phyloP scores from a whole-genome alignment of 352 stramenopile genomes.

The Pseudoperonospora humuli region DNA sequence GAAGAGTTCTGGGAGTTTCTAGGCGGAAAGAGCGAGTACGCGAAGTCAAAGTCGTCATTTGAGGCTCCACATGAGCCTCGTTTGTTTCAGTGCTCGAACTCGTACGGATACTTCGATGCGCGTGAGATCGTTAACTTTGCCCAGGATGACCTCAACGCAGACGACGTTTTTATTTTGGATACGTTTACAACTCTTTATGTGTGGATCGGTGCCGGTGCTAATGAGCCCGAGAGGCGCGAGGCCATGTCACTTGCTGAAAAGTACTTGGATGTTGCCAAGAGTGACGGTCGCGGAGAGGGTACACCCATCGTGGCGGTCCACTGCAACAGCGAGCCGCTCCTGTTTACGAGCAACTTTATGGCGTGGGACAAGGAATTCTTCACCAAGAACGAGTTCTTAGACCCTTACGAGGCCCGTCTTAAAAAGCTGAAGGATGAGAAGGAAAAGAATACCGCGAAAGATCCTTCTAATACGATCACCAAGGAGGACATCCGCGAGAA shows the following conservation, averaged over 20 bases:
- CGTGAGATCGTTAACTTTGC: slow-evolving; percentile 84
- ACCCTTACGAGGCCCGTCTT: slow-evolving; percentile 85
- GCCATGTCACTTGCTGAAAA: slow-evolving; percentile 54
- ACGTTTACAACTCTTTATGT: slow-evolving; percentile 87
- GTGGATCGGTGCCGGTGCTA: slow-evolving; percentile 81
- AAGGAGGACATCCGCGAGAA: slow-evolving; percentile 37
- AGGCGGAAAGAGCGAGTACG: slow-evolving; percentile 71
- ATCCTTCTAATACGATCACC: slow-evolving; percentile 46
- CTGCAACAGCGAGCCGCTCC: slow-evolving; percentile 72
- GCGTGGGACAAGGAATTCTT: slow-evolving; percentile 83
- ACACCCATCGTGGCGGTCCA: slow-evolving; percentile 78
- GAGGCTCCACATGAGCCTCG: slow-evolving; percentile 69
- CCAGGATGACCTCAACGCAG: slow-evolving; percentile 87
- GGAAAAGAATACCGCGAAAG: slow-evolving; percentile 58
- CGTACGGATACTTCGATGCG: slow-evolving; percentile 81
- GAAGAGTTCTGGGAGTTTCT: slow-evolving; percentile 81
- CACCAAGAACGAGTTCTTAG: slow-evolving; percentile 80
- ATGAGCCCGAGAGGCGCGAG: slow-evolving; percentile 67
- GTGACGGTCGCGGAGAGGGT: slow-evolving; percentile 74
- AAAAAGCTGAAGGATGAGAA: slow-evolving; percentile 73
- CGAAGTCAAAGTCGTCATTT: slow-evolving; percentile 55
- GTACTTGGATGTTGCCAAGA: slow-evolving; percentile 63
- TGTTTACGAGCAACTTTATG: slow-evolving; percentile 90
- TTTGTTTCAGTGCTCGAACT: slow-evolving; percentile 87
- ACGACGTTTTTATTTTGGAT: slow-evolving; percentile 90